Conservation (phyloP, 495 filamentous ascomycete genomes). For the Neurospora sp. region DNA sequence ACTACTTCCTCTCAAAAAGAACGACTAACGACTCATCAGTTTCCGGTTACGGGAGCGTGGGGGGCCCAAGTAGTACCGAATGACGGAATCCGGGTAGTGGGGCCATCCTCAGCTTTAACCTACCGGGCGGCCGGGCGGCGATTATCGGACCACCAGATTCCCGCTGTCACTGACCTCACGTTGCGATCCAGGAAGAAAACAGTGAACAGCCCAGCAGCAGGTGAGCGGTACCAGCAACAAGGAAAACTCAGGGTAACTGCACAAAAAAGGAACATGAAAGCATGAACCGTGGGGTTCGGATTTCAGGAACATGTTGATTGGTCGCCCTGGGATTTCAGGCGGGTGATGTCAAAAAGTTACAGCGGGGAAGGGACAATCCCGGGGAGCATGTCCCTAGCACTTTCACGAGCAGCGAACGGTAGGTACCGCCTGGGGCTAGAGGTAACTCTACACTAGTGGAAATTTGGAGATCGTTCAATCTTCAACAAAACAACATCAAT, state of each 20-base stretch:
- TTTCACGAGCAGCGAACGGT: neutral
- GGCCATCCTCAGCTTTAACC: neutral
- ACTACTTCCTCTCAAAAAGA: neutral
- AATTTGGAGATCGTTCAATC: neutral
- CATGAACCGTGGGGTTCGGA: neutral
- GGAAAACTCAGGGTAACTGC: neutral
- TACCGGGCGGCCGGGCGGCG: neutral
- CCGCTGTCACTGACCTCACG: neutral
- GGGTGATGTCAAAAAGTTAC: slow-evolving; percentile 1
- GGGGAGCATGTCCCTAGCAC: neutral
- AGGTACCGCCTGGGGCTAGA: neutral
- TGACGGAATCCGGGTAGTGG: neutral
- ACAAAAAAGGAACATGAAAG: neutral
- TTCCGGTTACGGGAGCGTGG: neutral
- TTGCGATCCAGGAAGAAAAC: neutral
- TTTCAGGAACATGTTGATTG: neutral
- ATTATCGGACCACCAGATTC: neutral
- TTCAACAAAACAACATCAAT: neutral
- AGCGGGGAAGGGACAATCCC: neutral
- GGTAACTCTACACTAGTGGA: neutral
- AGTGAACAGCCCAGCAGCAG: neutral
- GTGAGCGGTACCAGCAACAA: neutral
- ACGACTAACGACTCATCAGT: neutral
- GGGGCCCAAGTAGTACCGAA: neutral
- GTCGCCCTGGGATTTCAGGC: neutral